These are phyloP conservation scores for Davidsoniella virescens DNA, from an alignment of 2,329 filamentous ascomycete genomes.

Conservation along the genomic window DNA sequence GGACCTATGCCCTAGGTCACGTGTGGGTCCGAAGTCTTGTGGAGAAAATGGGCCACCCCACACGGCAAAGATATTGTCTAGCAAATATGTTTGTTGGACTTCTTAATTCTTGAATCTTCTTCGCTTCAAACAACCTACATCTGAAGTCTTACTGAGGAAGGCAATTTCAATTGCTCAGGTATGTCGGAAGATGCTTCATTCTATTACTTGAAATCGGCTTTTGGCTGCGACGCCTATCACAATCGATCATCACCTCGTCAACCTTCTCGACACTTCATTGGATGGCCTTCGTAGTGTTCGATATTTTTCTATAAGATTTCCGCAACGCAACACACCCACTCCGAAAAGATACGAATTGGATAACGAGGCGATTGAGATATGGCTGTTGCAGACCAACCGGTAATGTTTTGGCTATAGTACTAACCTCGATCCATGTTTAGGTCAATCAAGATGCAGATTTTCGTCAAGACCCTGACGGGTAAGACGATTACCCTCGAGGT, in stretches of 20 bases:
- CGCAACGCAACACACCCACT: neutral
- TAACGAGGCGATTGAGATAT: neutral
- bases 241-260: slow-evolving; percentile 9
- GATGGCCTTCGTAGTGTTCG: neutral
- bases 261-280: slow-evolving; percentile 4
- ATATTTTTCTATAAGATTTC: neutral
- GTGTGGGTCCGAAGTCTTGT: neutral
- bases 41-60: slow-evolving; percentile 12
- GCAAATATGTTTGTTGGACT: slow-evolving; percentile 16
- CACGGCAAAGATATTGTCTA: too few species aligned
- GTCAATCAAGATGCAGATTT: slow-evolving; percentile 63
- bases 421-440: slow-evolving; percentile 16
- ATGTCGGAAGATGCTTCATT: slow-evolving; percentile 36
- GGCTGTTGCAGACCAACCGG: slow-evolving; percentile 23
- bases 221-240: neutral
- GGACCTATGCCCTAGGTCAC: slow-evolving; percentile 14
- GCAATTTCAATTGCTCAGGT: slow-evolving; percentile 48
- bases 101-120: slow-evolving; percentile 20
- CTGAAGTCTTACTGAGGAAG: slow-evolving; percentile 47
- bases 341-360: slow-evolving; percentile 1
- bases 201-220: slow-evolving; percentile 4
- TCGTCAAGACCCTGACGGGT: slow-evolving; percentile 82
- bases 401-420: slow-evolving; percentile 21
- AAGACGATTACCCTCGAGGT: slow-evolving; percentile 99
- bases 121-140: slow-evolving; percentile 23